Percentiles rank a stretch among this genome's conserved stretches.
These are phyloP conservation scores for Yamadazyma triangularis DNA, from an alignment of 1,139 yeast genomes.

Conservation along the genomic window DNA sequence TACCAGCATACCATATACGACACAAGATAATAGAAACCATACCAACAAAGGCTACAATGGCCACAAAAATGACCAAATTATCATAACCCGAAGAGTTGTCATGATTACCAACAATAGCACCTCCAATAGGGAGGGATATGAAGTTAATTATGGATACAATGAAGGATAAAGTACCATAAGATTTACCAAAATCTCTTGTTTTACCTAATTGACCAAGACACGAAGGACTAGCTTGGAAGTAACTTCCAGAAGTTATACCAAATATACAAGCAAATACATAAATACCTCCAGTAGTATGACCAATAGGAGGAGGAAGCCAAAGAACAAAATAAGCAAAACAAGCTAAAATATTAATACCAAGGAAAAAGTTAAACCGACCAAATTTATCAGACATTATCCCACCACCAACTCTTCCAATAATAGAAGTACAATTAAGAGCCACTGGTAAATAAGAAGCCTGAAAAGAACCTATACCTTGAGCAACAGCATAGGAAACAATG, in stretches of 20 bases:
- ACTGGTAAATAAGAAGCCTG: slow-evolving; percentile 21
- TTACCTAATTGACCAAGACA: slow-evolving; percentile 24
- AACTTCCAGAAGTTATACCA: slow-evolving; percentile 26
- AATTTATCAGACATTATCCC: slow-evolving; percentile 26
- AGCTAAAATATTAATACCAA: slow-evolving; percentile 16
- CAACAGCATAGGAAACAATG: slow-evolving; percentile 26
- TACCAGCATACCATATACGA: slow-evolving; percentile 28
- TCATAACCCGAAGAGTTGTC: slow-evolving; percentile 17
- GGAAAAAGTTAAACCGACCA: slow-evolving; percentile 27
- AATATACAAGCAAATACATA: slow-evolving; percentile 23
- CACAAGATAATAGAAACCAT: slow-evolving; percentile 14
- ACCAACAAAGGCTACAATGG: slow-evolving; percentile 19
- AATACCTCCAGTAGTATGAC: slow-evolving; percentile 22
- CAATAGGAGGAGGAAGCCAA: slow-evolving; percentile 26
- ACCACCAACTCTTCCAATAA: slow-evolving; percentile 26
- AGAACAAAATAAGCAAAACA: slow-evolving; percentile 19
- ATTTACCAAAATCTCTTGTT: slow-evolving; percentile 22
- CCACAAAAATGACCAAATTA: slow-evolving; percentile 21
- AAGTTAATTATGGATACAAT: slow-evolving; percentile 19
- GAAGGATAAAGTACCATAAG: slow-evolving; percentile 24
- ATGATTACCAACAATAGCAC: slow-evolving; percentile 19
- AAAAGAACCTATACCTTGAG: slow-evolving; percentile 19
- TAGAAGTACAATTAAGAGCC: slow-evolving; percentile 25
- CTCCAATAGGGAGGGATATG: slow-evolving; percentile 27
- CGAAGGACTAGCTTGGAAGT: slow-evolving; percentile 27